phyloP scores from a whole-genome alignment of 306 rosid species.

The Rubus idaeus region DNA sequence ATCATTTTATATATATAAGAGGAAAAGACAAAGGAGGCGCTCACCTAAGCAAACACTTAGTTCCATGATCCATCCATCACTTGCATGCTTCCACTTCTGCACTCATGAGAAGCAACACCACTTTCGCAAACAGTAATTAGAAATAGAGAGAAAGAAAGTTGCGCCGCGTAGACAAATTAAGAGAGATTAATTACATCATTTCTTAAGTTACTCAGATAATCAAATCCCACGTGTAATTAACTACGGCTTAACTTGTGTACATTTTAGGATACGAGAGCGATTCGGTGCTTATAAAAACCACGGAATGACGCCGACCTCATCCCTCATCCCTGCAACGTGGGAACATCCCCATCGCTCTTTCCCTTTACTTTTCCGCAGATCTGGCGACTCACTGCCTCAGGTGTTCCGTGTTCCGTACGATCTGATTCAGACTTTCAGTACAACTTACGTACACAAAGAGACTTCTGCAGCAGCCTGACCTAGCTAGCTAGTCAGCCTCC shows the following conservation, averaged over 20 bases:
- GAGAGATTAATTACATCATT: neutral
- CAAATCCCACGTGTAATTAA: neutral
- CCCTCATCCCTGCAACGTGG: neutral
- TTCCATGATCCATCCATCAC: neutral
- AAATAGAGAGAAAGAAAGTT: neutral
- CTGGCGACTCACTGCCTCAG: conserved; percentile 11
- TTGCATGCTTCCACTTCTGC: conserved; percentile 7
- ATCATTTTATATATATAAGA: too few relatives aligned
- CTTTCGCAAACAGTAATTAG: neutral
- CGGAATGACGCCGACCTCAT: neutral
- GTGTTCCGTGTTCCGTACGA: conserved; percentile 19
- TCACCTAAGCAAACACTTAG: conserved; percentile 6
- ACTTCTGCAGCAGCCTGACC: conserved; percentile 1
- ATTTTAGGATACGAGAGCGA: neutral
- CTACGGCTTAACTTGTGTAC: neutral
- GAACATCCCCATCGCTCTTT: neutral
- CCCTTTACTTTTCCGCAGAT: neutral
- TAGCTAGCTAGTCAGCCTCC: neutral
- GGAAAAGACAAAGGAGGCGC: neutral
- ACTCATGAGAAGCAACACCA: neutral
- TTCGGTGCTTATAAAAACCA: conserved; percentile 9
- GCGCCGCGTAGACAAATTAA: neutral
- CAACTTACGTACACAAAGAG: neutral
- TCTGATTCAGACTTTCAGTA: neutral
- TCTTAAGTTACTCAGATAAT: neutral